phyloP scores from a whole-genome alignment of 495 filamentous ascomycete genomes.

The Rhizodiscina lignyota region DNA sequence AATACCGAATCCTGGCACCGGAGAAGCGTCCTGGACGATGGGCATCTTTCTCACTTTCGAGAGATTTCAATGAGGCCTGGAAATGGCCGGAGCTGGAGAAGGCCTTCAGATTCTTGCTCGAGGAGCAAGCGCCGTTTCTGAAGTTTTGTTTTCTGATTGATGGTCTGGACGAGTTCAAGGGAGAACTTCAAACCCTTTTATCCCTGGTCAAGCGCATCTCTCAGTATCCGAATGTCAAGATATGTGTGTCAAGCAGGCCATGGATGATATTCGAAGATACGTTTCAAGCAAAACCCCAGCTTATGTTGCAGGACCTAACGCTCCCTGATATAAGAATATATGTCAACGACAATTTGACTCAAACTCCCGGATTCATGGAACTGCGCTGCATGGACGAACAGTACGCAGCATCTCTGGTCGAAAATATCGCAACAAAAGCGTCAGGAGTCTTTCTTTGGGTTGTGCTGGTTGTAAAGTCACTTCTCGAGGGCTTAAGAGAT shows the following conservation, averaged over 20 bases:
- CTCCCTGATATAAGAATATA: conserved; percentile 18
- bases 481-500: conserved; percentile 4
- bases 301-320: conserved; percentile 11
- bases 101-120: too few relatives aligned
- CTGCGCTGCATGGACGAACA: too few relatives aligned
- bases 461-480: conserved; percentile 4
- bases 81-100: too few relatives aligned
- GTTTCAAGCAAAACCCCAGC: conserved; percentile 14
- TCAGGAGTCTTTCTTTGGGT: conserved; percentile 11
- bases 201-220: conserved; percentile 8
- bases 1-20: conserved; percentile 1
- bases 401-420: conserved; percentile 1
- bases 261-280: conserved; percentile 27
- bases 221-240: conserved; percentile 19
- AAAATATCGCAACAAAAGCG: conserved; percentile 4
- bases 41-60: too few relatives aligned
- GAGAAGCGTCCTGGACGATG: too few relatives aligned
- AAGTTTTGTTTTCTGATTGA: conserved; percentile 34
- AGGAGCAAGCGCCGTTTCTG: too few relatives aligned
- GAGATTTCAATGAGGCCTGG: too few relatives aligned
- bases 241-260: conserved; percentile 34
- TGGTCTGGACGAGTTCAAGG: conserved; percentile 29
- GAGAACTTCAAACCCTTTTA: conserved; percentile 14
- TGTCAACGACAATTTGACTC: conserved; percentile 12
- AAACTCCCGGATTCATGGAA: too few relatives aligned